Base-by-base conservation (phyloP, 768 basidiomycete genomes). In the Dioszegia aurantiaca region DNA sequence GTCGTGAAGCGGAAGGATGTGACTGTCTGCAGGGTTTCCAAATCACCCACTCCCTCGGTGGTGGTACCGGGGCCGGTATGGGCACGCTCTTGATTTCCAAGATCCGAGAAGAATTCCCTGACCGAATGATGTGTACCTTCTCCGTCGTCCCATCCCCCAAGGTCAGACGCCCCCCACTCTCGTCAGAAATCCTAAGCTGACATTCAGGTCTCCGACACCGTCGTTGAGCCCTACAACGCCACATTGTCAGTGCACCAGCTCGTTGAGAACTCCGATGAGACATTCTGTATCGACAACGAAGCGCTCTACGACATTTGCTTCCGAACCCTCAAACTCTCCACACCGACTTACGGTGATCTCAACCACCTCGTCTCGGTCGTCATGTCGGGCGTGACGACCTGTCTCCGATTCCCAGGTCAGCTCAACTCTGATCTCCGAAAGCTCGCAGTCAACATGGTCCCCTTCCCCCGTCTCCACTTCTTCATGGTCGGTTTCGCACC, bases 101-200 rank as follows among this genome's bases (percentile, higher is more conserved):
- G 82, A 95, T 99, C 77, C 86, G 94, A 65, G 93, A 97, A 78
- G 94, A 99, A 77, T 99, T 90, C 80, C 95, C 94, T 65, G 95
- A 99, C 79, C 83, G 95, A 56, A 99, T 99, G 94, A 97, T 98
- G 94, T 91, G 90, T 78, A 98, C 95, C 61, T 99, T 94, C 83
- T 98, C 95, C 56, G 94, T 99, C 71, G 90, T 98, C 16, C 94
- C 94, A 28, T 87, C 86, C 79, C 92, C 94, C 56, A 94, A 94
- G 78, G 93, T 79, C 27, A 51, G 69, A 57, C n/a, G 30, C 30
- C 21, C 3, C 4, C 12, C 16, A 11, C 30, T 33, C 11, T 23
- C 23, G 1, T 33, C 6, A 12, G 43, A 4, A 37, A 17, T 4
- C 33, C 23, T 4, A 9, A 48, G 43, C 63, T 62, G 46, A 58